A percentile compares a stretch with the other conserved stretches of the same genome.
Evolutionary conservation across 805 yeast species (phyloP).

Genomic region (Metschnikowia corniflorae): DNA sequence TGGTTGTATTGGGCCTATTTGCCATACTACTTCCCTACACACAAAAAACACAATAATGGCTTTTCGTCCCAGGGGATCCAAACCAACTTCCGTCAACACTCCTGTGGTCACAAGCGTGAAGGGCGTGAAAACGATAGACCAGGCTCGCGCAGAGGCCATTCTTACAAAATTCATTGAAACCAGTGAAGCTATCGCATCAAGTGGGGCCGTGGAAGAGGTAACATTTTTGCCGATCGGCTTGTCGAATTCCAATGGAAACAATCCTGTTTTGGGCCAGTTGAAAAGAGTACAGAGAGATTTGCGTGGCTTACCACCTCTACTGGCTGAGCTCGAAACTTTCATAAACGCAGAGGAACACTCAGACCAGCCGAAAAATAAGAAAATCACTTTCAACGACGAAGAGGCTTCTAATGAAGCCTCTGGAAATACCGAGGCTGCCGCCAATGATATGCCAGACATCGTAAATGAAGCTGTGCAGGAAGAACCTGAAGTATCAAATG

Average conservation of each 20-base stretch:
- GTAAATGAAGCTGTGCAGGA: conserved; percentile 3
- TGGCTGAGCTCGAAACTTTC: conserved; percentile 20
- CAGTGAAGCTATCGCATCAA: conserved; percentile 34
- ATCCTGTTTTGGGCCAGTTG: conserved; percentile 56
- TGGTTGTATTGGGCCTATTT: too few species aligned
- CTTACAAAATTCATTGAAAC: conserved; percentile 41
- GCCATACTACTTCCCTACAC: background rate
- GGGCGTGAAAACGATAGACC: conserved; percentile 26
- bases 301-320: conserved; percentile 71
- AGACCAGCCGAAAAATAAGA: conserved; percentile 21
- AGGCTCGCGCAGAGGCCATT: conserved; percentile 44
- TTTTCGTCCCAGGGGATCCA: conserved; percentile 40
- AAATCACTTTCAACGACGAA: conserved; percentile 25
- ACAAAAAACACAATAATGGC: too few species aligned
- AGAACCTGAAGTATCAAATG: conserved; percentile 3
- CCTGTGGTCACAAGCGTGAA: conserved; percentile 42
- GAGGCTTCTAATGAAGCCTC: conserved; percentile 1
- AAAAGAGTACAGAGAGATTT: conserved; percentile 73
- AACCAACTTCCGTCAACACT: conserved; percentile 43
- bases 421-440: conserved; percentile 14
- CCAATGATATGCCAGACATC: background rate
- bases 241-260: conserved; percentile 28
- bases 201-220: conserved; percentile 23
- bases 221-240: conserved; percentile 27
- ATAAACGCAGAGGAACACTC: conserved; percentile 7